Base-by-base conservation (phyloP, 495 filamentous ascomycete species). In the Saxispiralis lemnorum region DNA sequence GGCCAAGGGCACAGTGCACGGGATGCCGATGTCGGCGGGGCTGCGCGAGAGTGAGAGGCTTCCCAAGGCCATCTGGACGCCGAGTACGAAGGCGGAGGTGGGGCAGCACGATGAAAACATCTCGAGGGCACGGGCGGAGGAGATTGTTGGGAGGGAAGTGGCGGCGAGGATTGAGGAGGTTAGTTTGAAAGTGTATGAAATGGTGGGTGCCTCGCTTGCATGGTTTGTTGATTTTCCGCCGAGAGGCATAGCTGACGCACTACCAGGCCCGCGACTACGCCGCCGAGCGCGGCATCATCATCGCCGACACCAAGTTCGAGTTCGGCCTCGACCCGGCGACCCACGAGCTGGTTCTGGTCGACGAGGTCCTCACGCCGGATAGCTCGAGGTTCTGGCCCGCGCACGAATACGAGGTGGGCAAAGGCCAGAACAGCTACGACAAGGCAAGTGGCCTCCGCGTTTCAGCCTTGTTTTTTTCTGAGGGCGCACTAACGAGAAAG, bases 81-180 rank as follows among this genome's bases (percentile, higher is more conserved):
- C 85, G 7, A 79, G 71, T 52, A 95, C 87, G 2, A 96, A 97
- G 67, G 89, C 89, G 0, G 79, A 83, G 54, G 64, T 68, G 43
- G 88, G 88, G 1, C 65, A 74, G 43, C 74, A 93, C 48, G 89
- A 97, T 63, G 79, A 88, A 65, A 96, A 97, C 60, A 96, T 97
- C 49, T 71, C 75, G 44, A 78, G 77, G 0, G 76, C 75, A 32
- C 60, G 79, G 60, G 50, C 51, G 6, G 51, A 40, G 17, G 51
- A 53, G 49, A 33, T 51, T 7, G 67, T 93, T 9, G 89, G 88
- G 15, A 64, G 75, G 14, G 68, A 71, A 30, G 79, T 86, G 47
- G 86, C 86, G n/a, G 58, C 67, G 7, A 72, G 66, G 34, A 79
- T 97, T 48, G 78, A 84, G 60, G 61, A 73, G 15, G 66, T 93